phyloP scores from a whole-genome alignment of 1,139 yeast species.

The Wickerhamiella infanticola region DNA sequence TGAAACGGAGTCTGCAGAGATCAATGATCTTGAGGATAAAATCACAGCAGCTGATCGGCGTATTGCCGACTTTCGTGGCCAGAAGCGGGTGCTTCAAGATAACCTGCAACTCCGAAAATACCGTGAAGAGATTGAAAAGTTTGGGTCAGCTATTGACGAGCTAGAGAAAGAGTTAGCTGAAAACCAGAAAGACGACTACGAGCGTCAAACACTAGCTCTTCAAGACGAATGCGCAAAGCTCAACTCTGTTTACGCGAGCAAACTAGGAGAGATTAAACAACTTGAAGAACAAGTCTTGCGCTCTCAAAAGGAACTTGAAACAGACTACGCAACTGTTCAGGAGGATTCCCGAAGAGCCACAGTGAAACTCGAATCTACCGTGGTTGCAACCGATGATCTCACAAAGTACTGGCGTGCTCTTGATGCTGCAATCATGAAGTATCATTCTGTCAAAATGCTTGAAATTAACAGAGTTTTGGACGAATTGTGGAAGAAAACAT shows the following conservation, averaged over 20 bases:
- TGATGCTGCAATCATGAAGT: constrained; percentile 88
- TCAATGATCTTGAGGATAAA: not conserved
- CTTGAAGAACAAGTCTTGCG: constrained; percentile 54
- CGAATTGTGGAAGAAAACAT: constrained; percentile 87
- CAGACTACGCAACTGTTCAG: constrained; percentile 60
- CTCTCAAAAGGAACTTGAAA: constrained; percentile 39
- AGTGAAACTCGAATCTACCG: constrained; percentile 61
- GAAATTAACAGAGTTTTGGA: constrained; percentile 79
- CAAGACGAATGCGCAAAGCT: constrained; percentile 41
- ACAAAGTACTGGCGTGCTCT: constrained; percentile 70
- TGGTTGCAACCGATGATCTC: constrained; percentile 72
- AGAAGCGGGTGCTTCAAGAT: constrained; percentile 38
- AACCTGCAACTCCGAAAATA: constrained; percentile 38
- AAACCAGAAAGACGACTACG: constrained; percentile 45
- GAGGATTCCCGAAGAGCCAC: constrained; percentile 51
- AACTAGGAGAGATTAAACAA: constrained; percentile 74
- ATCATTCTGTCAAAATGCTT: constrained; percentile 80
- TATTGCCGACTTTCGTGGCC: constrained; percentile 34
- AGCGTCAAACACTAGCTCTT: constrained; percentile 38
- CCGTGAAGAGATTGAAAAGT: constrained; percentile 21
- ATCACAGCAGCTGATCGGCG: constrained; percentile 24
- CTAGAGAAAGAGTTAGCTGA: constrained; percentile 51
- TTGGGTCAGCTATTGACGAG: constrained; percentile 27
- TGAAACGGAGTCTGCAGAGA: not conserved
- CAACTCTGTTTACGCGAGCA: constrained; percentile 59